Conservation (phyloP, 371 early-diverging fungal genomes). For the Chytridiales sp. region DNA sequence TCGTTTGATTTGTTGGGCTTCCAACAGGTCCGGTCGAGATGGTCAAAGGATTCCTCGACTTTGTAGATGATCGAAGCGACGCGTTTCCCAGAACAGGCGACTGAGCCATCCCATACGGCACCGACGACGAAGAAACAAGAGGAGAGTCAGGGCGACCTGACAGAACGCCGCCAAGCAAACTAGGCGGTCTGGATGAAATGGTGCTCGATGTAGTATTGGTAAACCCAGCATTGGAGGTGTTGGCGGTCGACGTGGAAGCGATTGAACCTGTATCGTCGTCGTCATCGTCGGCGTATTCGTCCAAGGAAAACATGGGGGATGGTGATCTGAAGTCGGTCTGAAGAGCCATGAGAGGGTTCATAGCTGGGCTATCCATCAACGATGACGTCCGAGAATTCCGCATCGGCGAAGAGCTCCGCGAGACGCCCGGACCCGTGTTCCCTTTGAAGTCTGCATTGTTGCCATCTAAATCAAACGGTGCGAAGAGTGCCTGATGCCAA, state of each 20-base stretch:
- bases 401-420: conserved; percentile 11
- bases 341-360: conserved; percentile 11
- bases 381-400: conserved; percentile 10
- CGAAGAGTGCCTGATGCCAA: conserved; percentile 37
- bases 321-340: conserved; percentile 33
- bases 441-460: conserved; percentile 7
- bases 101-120: background rate
- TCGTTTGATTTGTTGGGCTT: background rate
- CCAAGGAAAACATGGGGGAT: conserved; percentile 39
- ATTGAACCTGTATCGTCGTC: conserved; percentile 33
- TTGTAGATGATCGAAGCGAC: conserved; percentile 5
- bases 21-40: conserved; percentile 2
- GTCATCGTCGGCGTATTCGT: conserved; percentile 35
- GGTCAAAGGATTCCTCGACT: background rate
- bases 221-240: conserved; percentile 22
- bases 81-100: conserved; percentile 3
- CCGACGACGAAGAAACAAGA: background rate
- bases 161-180: conserved; percentile 2
- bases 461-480: conserved; percentile 8
- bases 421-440: background rate
- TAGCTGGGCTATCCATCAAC: conserved; percentile 16
- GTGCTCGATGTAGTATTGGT: conserved; percentile 2
- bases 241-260: conserved; percentile 22
- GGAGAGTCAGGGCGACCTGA: conserved; percentile 5
- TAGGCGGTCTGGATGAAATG: conserved; percentile 14